phyloP scores from a whole-genome alignment of 495 filamentous ascomycete genomes.

The Sabuloglossum arenarium region DNA sequence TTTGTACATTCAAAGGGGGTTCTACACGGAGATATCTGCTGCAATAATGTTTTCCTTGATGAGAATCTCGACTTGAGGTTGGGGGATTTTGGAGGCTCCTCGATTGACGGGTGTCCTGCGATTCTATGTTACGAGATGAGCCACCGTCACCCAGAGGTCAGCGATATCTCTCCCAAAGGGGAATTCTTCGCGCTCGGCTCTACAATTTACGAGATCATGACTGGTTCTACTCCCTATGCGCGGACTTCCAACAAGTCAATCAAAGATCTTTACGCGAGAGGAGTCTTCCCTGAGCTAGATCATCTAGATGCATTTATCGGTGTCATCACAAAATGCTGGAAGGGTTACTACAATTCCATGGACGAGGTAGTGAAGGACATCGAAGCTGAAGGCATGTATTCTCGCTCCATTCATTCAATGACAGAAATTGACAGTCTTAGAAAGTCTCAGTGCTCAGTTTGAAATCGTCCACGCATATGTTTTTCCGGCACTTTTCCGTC shows the following conservation, averaged over 20 bases:
- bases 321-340: background rate
- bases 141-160: too few relatives aligned
- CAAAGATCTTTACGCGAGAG: too few relatives aligned
- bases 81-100: slow-evolving; percentile 16
- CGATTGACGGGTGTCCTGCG: background rate
- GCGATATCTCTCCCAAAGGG: too few relatives aligned
- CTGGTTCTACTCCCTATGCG: too few relatives aligned
- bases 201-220: too few relatives aligned
- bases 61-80: slow-evolving; percentile 11
- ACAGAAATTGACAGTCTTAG: background rate
- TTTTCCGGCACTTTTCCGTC: too few relatives aligned
- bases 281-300: background rate
- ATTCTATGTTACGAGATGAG: too few relatives aligned
- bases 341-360: background rate
- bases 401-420: background rate
- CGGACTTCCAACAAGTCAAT: too few relatives aligned
- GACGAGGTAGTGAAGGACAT: background rate
- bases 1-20: slow-evolving; percentile 4
- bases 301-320: background rate
- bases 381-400: background rate
- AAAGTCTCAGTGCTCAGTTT: background rate
- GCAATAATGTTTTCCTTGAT: slow-evolving; percentile 14
- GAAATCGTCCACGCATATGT: too few relatives aligned
- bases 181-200: too few relatives aligned
- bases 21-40: slow-evolving; percentile 12